phyloP scores from a whole-genome alignment of 2,329 filamentous ascomycete species.

The Biscogniauxia mediterranea region DNA sequence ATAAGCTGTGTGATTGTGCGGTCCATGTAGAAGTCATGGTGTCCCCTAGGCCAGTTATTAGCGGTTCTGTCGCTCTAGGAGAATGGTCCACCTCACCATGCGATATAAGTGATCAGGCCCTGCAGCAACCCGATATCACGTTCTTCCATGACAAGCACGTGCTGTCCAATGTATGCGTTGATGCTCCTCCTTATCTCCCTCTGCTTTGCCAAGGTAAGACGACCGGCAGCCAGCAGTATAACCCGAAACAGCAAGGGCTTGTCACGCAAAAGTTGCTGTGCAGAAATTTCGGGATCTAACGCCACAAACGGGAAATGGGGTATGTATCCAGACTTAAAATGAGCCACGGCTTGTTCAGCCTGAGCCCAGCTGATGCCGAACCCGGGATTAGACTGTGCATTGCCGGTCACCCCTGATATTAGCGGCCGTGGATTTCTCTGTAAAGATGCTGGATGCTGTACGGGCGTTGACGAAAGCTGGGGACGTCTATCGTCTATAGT shows the following conservation, averaged over 20 bases:
- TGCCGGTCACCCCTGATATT: background rate
- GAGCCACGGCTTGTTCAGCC: conserved; percentile 34
- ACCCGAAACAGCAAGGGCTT: conserved; percentile 41
- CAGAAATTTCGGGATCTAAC: conserved; percentile 29
- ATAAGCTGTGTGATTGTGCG: conserved; percentile 37
- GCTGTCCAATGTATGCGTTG: conserved; percentile 41
- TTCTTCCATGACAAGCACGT: conserved; percentile 41
- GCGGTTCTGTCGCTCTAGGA: conserved; percentile 1
- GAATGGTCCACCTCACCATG: conserved; percentile 38
- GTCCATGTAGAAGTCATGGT: conserved; percentile 36
- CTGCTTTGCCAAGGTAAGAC: conserved; percentile 33
- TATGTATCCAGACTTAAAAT: conserved; percentile 34
- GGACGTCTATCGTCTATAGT: background rate
- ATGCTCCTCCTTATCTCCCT: conserved; percentile 41
- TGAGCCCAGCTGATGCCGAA: conserved; percentile 41
- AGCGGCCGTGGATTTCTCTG: background rate
- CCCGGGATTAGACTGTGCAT: conserved; percentile 22
- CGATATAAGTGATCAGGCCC: conserved; percentile 44
- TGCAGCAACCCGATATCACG: conserved; percentile 44
- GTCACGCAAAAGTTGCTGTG: conserved; percentile 30
- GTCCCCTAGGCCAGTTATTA: conserved; percentile 30
- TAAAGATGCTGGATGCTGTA: background rate
- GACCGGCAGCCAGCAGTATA: conserved; percentile 37
- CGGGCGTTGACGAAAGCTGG: background rate
- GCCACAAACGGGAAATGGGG: conserved; percentile 40